A percentile compares a stretch with the other conserved stretches of the same genome.
Evolutionary conservation across 2,329 filamentous ascomycete species (phyloP).

Genomic region (Orbilia blumenaviensis): DNA sequence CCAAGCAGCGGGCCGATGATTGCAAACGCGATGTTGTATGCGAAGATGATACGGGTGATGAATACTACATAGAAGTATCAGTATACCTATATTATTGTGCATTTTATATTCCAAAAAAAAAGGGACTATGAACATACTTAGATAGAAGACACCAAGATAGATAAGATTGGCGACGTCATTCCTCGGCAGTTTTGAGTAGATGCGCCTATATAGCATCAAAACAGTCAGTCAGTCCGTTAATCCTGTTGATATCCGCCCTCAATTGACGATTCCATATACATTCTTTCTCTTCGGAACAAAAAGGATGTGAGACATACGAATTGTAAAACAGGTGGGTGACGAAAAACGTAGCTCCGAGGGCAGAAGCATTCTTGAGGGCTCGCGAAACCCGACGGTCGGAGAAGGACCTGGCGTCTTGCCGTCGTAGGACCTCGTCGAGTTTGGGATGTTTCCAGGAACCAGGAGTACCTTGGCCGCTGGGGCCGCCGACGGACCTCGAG

Average conservation of each 20-base stretch:
- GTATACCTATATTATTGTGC: background rate
- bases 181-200: slow-evolving; percentile 42
- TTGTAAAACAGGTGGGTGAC: slow-evolving; percentile 30
- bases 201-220: background rate
- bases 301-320: slow-evolving; percentile 29
- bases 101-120: background rate
- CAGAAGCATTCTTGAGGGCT: slow-evolving; percentile 35
- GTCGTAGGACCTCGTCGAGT: slow-evolving; percentile 49
- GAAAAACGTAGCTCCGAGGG: slow-evolving; percentile 16
- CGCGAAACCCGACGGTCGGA: slow-evolving; percentile 41
- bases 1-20: slow-evolving; percentile 40
- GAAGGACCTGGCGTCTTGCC: slow-evolving; percentile 42
- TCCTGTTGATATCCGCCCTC: no score
- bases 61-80: slow-evolving; percentile 29
- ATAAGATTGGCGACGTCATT: slow-evolving; percentile 32
- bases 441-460: slow-evolving; percentile 53
- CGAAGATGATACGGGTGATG: slow-evolving; percentile 26
- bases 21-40: slow-evolving; percentile 46
- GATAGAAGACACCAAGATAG: slow-evolving; percentile 28
- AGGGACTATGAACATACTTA: slow-evolving; percentile 25
- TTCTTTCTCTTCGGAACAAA: background rate
- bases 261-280: background rate
- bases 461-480: slow-evolving; percentile 35
- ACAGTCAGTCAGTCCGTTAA: no score
- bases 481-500: slow-evolving; percentile 19